Percentiles rank a stretch among this genome's conserved stretches.
These are phyloP conservation scores for Irpex rosettiformis DNA, from an alignment of 1,284 basidiomycete genomes.

Conservation along the genomic window DNA sequence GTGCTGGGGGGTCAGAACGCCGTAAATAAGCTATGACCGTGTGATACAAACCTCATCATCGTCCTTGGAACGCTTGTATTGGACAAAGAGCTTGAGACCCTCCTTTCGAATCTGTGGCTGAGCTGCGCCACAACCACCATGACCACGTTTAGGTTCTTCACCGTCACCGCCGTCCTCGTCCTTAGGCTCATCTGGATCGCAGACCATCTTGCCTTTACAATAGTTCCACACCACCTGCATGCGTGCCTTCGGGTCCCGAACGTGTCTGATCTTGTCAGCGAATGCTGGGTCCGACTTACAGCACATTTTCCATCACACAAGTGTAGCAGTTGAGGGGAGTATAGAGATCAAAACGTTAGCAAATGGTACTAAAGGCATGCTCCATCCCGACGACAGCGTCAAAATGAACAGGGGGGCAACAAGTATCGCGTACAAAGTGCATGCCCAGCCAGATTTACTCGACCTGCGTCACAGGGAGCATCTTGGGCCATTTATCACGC, in stretches of 20 bases:
- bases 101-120: conserved; percentile 95
- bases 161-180: conserved; percentile 78
- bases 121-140: conserved; percentile 93
- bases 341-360: conserved; percentile 49
- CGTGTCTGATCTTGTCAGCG: conserved; percentile 78
- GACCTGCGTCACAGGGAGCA: conserved; percentile 62
- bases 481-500: conserved; percentile 33
- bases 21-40: not conserved
- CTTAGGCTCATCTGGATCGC: conserved; percentile 84
- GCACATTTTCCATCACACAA: conserved; percentile 17
- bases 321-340: conserved; percentile 16
- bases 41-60: conserved; percentile 79
- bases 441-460: conserved; percentile 45
- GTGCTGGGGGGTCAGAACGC: conserved; percentile 17
- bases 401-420: conserved; percentile 51
- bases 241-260: conserved; percentile 85
- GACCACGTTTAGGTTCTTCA: conserved; percentile 78
- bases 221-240: conserved; percentile 85
- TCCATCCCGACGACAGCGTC: conserved; percentile 32
- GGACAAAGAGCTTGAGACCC: conserved; percentile 93
- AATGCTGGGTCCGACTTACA: conserved; percentile 81
- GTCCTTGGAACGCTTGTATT: conserved; percentile 91
- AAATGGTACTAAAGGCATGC: conserved; percentile 38
- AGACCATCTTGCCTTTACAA: conserved; percentile 84
- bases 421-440: conserved; percentile 58